Evolutionary conservation across 2,329 filamentous ascomycete species (phyloP), one percentile per base, ranked within the genome.

Genomic region (Paradendryphiella salina): DNA sequence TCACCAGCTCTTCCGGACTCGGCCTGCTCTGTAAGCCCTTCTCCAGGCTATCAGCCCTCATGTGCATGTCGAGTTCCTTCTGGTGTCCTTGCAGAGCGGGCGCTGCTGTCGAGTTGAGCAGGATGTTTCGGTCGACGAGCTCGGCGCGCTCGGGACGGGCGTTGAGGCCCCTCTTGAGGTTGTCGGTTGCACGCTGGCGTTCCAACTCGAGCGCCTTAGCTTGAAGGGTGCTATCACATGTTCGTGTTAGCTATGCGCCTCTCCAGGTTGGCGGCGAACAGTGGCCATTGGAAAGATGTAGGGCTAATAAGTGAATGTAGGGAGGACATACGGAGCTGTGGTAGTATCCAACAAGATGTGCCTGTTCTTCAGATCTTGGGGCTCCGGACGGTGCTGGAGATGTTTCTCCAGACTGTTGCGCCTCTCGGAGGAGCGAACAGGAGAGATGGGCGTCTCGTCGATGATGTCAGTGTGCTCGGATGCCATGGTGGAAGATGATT

Each of bases 41-140:
- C 73, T 96, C 94, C 56, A 96, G 80, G 47, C 82, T 87, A 73
- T 96, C 89, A 52, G 85, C 88, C 11, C 88, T 84, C 91, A 96
- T 96, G 73, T 90, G 87, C 71, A 86, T 90, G 74, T 91, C 85
- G 34, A 96, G 85, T 77, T 96, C 89, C 67, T 83, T 87, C 73
- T 94, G 90, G 56, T 90, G 85, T 48, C 87, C 90, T 69, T 87
- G 85, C 46, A 96, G 79, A 2, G 87, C 82, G 0, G 92, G 91
- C 0, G 91, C 90, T 14, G 88, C 90, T 43, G 75, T 87, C 26
- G 88, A 88, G 48, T 85, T 84, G 20, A 89, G 89, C 20, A 96
- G 85, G 71, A 96, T 96, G 75, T 96, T 96, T 63, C 86, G 88
- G 70, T 94, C 88, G 56, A 96, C 78, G 17, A 96, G 80, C 66